These are phyloP conservation scores for Fusarium sp. DNA, from an alignment of 2,329 filamentous ascomycete genomes.

Conservation along the genomic window DNA sequence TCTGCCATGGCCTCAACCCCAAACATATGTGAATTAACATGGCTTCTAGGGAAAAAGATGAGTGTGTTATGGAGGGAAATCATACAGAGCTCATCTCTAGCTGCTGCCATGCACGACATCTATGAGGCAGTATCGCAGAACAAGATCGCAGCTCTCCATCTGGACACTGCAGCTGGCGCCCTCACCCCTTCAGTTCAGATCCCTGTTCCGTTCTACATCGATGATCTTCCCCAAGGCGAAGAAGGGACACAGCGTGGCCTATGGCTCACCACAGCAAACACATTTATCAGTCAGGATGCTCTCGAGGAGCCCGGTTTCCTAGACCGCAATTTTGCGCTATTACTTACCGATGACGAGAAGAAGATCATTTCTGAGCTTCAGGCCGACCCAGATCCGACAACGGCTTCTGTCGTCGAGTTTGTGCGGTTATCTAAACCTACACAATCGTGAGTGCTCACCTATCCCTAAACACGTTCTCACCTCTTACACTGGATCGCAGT, in stretches of 20 bases:
- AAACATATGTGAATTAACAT: conserved; percentile 11
- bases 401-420: conserved; percentile 83
- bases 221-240: conserved; percentile 76
- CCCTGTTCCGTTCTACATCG: conserved; percentile 75
- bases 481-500: conserved; percentile 44
- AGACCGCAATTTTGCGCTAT: conserved; percentile 86
- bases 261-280: conserved; percentile 89
- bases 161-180: conserved; percentile 71
- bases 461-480: background rate
- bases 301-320: conserved; percentile 75
- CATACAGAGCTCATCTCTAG: conserved; percentile 79
- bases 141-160: conserved; percentile 85
- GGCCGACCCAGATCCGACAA: conserved; percentile 79
- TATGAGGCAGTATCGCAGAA: conserved; percentile 85
- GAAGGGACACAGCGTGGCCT: conserved; percentile 79
- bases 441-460: conserved; percentile 62
- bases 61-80: conserved; percentile 77
- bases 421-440: conserved; percentile 79
- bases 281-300: conserved; percentile 76
- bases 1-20: conserved; percentile 11
- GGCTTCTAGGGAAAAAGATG: conserved; percentile 65
- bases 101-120: conserved; percentile 83
- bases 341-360: conserved; percentile 86
- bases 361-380: conserved; percentile 80
- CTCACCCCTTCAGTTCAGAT: conserved; percentile 74